A percentile compares a stretch with the other conserved stretches of the same genome.
phyloP scores from a whole-genome alignment of 805 yeast genomes.

The Yamadazyma sp. region DNA sequence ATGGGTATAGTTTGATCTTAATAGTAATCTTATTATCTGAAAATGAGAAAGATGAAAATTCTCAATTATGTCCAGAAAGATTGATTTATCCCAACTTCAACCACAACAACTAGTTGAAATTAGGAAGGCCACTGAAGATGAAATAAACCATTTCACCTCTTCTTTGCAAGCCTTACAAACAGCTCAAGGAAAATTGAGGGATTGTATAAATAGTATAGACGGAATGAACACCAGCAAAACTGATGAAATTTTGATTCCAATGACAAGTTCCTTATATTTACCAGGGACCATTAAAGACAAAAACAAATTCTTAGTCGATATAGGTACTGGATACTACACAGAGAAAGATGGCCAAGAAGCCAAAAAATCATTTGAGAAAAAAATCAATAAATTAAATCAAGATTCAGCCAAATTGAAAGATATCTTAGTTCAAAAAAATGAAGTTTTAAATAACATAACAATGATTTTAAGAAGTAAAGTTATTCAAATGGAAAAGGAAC shows the following conservation, averaged over 20 bases:
- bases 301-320: constrained; percentile 79
- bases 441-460: constrained; percentile 60
- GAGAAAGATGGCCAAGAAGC: constrained; percentile 74
- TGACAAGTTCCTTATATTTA: constrained; percentile 83
- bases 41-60: too few relatives aligned
- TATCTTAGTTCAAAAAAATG: constrained; percentile 72
- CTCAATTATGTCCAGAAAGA: constrained; percentile 15
- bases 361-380: constrained; percentile 63
- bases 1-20: too few relatives aligned
- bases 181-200: constrained; percentile 78
- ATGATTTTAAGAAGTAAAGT: constrained; percentile 52
- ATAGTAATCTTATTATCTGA: too few relatives aligned
- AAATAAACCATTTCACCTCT: constrained; percentile 78
- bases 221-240: constrained; percentile 41
- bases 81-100: constrained; percentile 67
- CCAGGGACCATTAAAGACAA: constrained; percentile 74
- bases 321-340: constrained; percentile 94
- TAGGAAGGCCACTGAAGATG: constrained; percentile 79
- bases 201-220: constrained; percentile 71
- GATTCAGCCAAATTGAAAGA: constrained; percentile 73
- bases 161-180: constrained; percentile 80
- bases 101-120: constrained; percentile 84
- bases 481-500: constrained; percentile 41
- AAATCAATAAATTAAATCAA: constrained; percentile 65
- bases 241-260: constrained; percentile 70